Conservation (phyloP, 805 yeast genomes). For the Cyberlindnera maritima region DNA sequence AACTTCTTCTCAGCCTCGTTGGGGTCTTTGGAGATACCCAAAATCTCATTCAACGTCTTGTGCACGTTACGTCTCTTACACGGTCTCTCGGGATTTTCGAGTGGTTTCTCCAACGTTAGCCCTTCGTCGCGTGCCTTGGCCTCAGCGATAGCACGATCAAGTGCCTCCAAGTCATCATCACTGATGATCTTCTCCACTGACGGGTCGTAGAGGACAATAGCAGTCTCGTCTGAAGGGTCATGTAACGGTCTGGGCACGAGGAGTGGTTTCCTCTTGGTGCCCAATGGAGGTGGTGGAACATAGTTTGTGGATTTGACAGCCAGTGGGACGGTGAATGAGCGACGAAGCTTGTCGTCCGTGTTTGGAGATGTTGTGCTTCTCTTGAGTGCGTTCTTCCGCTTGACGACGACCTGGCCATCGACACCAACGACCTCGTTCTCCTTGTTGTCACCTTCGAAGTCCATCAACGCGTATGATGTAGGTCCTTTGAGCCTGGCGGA, state of each 20-base stretch:
- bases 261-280: slow-evolving; percentile 66
- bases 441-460: slow-evolving; percentile 26
- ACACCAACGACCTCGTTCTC: slow-evolving; percentile 35
- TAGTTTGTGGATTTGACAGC: slow-evolving; percentile 31
- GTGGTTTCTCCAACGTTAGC: slow-evolving; percentile 16
- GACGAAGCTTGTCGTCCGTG: slow-evolving; percentile 39
- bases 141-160: slow-evolving; percentile 31
- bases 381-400: slow-evolving; percentile 58
- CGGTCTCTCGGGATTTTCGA: slow-evolving; percentile 20
- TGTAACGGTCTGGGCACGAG: slow-evolving; percentile 90
- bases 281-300: slow-evolving; percentile 70
- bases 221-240: slow-evolving; percentile 91
- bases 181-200: slow-evolving; percentile 59
- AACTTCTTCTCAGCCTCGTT: slow-evolving; percentile 49
- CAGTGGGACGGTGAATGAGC: slow-evolving; percentile 63
- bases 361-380: slow-evolving; percentile 41
- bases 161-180: slow-evolving; percentile 28
- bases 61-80: slow-evolving; percentile 44
- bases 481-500: slow-evolving; percentile 36
- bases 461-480: slow-evolving; percentile 38
- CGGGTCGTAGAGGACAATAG: slow-evolving; percentile 93
- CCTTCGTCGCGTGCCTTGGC: slow-evolving; percentile 31
- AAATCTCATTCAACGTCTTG: slow-evolving; percentile 71
- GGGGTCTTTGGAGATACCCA: slow-evolving; percentile 63
- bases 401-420: slow-evolving; percentile 30